A percentile compares a stretch with the other conserved stretches of the same genome.
Evolutionary conservation across 225 moss, liverwort and hornwort genomes (phyloP).

Genomic region (Pleurozium schreberi): DNA sequence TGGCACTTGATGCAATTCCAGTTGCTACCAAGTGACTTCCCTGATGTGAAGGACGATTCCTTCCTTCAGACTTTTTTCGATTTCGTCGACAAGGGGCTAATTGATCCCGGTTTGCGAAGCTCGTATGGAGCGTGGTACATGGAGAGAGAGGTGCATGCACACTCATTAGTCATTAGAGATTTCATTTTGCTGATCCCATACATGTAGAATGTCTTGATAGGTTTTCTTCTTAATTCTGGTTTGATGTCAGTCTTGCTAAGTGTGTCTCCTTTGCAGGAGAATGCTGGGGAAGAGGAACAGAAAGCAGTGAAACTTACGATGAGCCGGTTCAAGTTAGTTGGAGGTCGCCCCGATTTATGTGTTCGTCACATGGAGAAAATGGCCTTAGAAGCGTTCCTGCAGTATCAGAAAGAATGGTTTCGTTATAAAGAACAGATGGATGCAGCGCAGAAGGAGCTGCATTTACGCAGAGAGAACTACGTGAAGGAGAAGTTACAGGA

Average conservation of each 20-base stretch:
- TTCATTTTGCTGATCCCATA: not conserved
- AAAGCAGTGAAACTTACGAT: conserved; percentile 32
- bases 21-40: conserved; percentile 50
- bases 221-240: not conserved
- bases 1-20: conserved; percentile 58
- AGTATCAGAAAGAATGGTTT: conserved; percentile 12
- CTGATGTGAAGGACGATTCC: conserved; percentile 26
- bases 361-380: conserved; percentile 19
- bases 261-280: conserved; percentile 6
- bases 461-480: conserved; percentile 21
- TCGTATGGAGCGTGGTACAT: conserved; percentile 52
- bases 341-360: conserved; percentile 22
- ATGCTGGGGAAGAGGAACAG: conserved; percentile 28
- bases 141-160: conserved; percentile 40
- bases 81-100: conserved; percentile 30
- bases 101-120: conserved; percentile 31
- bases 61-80: conserved; percentile 26
- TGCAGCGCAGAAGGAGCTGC: conserved; percentile 26
- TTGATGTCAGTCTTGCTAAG: not conserved
- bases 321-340: conserved; percentile 35
- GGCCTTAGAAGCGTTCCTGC: conserved; percentile 24
- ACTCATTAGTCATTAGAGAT: not conserved
- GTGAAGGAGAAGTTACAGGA: conserved; percentile 27
- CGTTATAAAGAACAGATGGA: conserved; percentile 27
- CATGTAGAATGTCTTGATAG: not conserved